Base-by-base conservation (phyloP, 371 early-diverging fungal species). In the Mucor racemosus region DNA sequence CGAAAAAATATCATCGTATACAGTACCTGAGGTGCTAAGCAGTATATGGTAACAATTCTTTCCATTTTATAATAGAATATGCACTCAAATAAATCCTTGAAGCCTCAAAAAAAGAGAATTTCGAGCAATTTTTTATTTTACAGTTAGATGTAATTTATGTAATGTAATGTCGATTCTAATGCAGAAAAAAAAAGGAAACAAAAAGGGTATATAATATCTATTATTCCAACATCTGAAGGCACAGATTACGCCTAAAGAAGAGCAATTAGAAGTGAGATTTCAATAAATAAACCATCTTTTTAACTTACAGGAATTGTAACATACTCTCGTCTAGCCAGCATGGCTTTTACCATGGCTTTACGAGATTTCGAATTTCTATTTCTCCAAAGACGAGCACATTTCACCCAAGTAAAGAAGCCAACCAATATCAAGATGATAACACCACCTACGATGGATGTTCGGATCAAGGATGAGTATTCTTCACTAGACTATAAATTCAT, bases 221-320 rank as follows among this genome's bases (percentile, higher is more conserved):
- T 26, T 26, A 26, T 26, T 26, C 26, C 1, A 26, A 26, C 26
- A 26, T 3, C 26, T 46, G 46, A 10, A 10, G 17, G 21, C 19
- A 19, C 19, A 46, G 1, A 31, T 31, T 53, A 53, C 19, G 53
- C 53, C 53, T 53, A 26, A 53, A 9, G 14, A 53, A 10, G 11
- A 31, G 4, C 10, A 21, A 26, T 53, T 13, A 53, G 31, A 53
- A 11, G 14, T 26, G 11, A 11, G 3, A 26, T 26, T 1, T 26
- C 26, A 26, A 26, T 26, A 26, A 53, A 53, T 3, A 21, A 53
- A 31, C 31, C 53, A 31, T 7, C 11, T 50, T 13, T 53, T 31
- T 0, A 21, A 67, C 75, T 75, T 74, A 80, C 82, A 21, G 82
- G 82, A 14, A 79, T 72, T 7, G 82, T 81, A 15, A 71, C 75